Percentiles rank a stretch among this genome's conserved stretches.
These are phyloP conservation scores for Anthoceros angustus DNA, from an alignment of 225 moss, liverwort and hornwort genomes.

Conservation along the genomic window DNA sequence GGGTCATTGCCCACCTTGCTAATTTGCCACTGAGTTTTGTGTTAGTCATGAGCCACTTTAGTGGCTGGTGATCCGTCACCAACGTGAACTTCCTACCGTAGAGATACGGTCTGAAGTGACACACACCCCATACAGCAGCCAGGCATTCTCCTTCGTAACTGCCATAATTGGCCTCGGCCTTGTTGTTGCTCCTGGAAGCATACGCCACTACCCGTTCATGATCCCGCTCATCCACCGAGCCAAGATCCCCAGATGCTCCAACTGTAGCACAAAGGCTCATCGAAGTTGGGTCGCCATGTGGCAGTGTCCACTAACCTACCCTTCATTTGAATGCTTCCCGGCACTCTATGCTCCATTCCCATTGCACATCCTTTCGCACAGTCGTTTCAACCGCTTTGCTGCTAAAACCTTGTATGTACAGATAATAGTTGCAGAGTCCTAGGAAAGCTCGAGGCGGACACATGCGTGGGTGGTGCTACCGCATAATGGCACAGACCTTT, in stretches of 20 bases:
- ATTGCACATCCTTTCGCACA: background rate
- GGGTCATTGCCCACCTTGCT: background rate
- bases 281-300: background rate
- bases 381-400: background rate
- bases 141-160: background rate
- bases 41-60: background rate
- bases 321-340: background rate
- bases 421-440: background rate
- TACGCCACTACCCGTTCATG: background rate
- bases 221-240: background rate
- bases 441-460: background rate
- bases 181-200: background rate
- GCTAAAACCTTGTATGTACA: background rate
- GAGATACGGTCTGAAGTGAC: background rate
- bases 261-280: background rate
- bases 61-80: constrained; percentile 3
- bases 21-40: background rate
- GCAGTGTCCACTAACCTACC: background rate
- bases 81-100: constrained; percentile 4
- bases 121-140: background rate
- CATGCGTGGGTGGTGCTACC: background rate
- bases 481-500: background rate
- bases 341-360: background rate
- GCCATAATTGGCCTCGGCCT: background rate
- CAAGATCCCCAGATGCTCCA: background rate